Conservation (phyloP, 495 filamentous ascomycete species). For the Glutinoglossum americanum region DNA sequence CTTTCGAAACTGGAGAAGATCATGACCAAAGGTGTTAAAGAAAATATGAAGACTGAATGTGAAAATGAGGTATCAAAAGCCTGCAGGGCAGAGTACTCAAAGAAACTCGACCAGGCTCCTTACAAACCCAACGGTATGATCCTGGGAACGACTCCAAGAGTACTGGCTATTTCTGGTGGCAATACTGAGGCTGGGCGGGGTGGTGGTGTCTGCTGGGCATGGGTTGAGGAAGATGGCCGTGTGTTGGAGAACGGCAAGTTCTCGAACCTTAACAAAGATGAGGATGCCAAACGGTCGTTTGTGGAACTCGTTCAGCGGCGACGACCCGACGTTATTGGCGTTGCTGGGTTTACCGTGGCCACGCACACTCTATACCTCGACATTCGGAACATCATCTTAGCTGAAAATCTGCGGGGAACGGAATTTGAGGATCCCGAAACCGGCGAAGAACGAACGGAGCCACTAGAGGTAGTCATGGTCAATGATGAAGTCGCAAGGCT, state of each 20-base stretch:
- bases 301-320: slow-evolving; percentile 51
- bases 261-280: slow-evolving; percentile 42
- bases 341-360: slow-evolving; percentile 79
- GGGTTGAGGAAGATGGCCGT: slow-evolving; percentile 78
- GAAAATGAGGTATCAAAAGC: slow-evolving; percentile 67
- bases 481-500: slow-evolving; percentile 91
- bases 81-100: slow-evolving; percentile 66
- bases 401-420: slow-evolving; percentile 49
- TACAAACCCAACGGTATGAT: slow-evolving; percentile 90
- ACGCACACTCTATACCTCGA: slow-evolving; percentile 66
- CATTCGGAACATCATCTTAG: slow-evolving; percentile 49
- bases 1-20: slow-evolving; percentile 61
- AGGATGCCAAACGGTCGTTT: slow-evolving; percentile 40
- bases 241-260: slow-evolving; percentile 79
- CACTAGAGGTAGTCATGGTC: slow-evolving; percentile 69
- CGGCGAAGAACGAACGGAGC: slow-evolving; percentile 44
- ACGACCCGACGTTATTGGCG: slow-evolving; percentile 71
- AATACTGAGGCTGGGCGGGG: slow-evolving; percentile 51
- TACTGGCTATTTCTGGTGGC: slow-evolving; percentile 70
- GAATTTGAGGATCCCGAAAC: slow-evolving; percentile 42
- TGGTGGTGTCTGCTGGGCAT: slow-evolving; percentile 78
- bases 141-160: slow-evolving; percentile 68
- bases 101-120: slow-evolving; percentile 82
- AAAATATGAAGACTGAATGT: slow-evolving; percentile 73
- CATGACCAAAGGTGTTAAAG: slow-evolving; percentile 78